Conservation (phyloP, 768 basidiomycete species). For the Paxillus ammoniavirescens region DNA sequence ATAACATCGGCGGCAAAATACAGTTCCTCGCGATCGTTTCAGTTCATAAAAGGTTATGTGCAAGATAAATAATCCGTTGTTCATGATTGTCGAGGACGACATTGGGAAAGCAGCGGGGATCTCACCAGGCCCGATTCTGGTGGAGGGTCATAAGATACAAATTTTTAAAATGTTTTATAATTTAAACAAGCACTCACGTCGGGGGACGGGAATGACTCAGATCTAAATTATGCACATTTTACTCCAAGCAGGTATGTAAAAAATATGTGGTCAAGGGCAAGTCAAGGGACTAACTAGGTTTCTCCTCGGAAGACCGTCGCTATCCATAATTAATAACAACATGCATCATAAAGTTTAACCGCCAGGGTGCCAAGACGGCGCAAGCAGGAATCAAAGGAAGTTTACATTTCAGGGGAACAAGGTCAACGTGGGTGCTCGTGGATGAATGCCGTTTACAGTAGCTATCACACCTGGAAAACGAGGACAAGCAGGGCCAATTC, state of each 20-base stretch:
- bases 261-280: background rate
- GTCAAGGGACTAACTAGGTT: background rate
- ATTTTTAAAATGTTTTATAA: too few relatives aligned
- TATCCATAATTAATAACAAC: background rate
- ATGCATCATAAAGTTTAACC: slow-evolving; percentile 11
- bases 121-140: slow-evolving; percentile 14
- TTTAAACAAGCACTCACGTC: too few relatives aligned
- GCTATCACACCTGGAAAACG: slow-evolving; percentile 39
- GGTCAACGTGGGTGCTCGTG: slow-evolving; percentile 6
- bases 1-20: too few relatives aligned
- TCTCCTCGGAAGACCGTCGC: too few relatives aligned
- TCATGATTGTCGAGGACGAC: background rate
- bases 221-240: background rate
- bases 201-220: too few relatives aligned
- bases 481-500: slow-evolving; percentile 68
- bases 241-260: background rate
- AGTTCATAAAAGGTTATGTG: background rate
- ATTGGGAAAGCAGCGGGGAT: slow-evolving; percentile 18
- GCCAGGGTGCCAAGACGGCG: slow-evolving; percentile 6
- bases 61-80: background rate
- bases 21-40: too few relatives aligned
- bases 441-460: slow-evolving; percentile 9
- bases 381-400: background rate
- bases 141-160: too few relatives aligned
- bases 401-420: background rate